Percentiles rank a stretch among this genome's conserved stretches.
These are phyloP conservation scores for Pholiota conissans DNA, from an alignment of 768 basidiomycete species.

Conservation along the genomic window DNA sequence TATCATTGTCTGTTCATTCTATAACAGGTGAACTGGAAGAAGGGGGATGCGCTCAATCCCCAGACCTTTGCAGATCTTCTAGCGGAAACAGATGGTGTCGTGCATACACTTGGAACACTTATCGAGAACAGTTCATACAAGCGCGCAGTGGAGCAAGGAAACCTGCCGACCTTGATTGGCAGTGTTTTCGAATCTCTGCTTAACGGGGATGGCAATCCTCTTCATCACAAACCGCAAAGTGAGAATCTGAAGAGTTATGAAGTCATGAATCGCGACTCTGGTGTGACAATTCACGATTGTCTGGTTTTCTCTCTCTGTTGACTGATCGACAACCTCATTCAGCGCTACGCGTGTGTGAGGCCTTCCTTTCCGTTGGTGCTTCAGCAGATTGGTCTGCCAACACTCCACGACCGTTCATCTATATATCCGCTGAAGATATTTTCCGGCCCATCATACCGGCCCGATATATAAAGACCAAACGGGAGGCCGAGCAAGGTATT, in stretches of 20 bases:
- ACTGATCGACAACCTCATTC: conserved; percentile 15
- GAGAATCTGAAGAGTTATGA: conserved; percentile 62
- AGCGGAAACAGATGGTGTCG: conserved; percentile 69
- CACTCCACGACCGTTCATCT: conserved; percentile 75
- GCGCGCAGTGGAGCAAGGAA: conserved; percentile 57
- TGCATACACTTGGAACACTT: conserved; percentile 92
- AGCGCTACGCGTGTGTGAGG: conserved; percentile 79
- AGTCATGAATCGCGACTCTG: conserved; percentile 84
- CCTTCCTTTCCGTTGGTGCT: conserved; percentile 50
- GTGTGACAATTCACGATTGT: conserved; percentile 37
- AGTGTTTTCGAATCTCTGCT: conserved; percentile 37
- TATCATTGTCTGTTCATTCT: conserved; percentile 4
- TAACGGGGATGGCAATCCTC: conserved; percentile 54
- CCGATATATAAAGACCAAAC: conserved; percentile 92
- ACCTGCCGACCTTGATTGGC: conserved; percentile 50
- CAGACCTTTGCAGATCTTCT: conserved; percentile 71
- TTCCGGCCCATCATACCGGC: conserved; percentile 84
- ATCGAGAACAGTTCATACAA: conserved; percentile 86
- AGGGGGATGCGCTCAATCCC: conserved; percentile 80
- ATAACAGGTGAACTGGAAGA: conserved; percentile 82
- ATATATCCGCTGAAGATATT: conserved; percentile 93
- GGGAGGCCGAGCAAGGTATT: conserved; percentile 82
- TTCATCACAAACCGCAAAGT: conserved; percentile 35
- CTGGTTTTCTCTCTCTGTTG: conserved; percentile 10
- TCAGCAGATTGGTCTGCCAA: conserved; percentile 26